A percentile compares a stretch with the other conserved stretches of the same genome.
Conservation (phyloP, 305 asterid species). For the Nicotiana rustica region DNA sequence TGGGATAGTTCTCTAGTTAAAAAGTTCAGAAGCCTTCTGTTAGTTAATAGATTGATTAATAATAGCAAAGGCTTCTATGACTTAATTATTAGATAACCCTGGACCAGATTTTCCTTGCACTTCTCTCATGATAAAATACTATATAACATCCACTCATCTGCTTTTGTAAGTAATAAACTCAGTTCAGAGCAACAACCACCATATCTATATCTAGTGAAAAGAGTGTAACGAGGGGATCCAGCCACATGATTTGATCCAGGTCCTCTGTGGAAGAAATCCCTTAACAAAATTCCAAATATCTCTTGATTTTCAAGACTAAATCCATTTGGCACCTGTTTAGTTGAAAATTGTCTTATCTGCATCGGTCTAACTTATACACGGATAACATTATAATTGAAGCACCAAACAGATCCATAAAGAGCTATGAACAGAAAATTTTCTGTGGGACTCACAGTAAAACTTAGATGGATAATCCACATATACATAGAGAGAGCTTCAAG, state of each 20-base stretch:
- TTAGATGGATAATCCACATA: constrained; percentile 7
- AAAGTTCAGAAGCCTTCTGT: not conserved
- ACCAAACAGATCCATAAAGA: not conserved
- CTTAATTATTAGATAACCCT: not conserved
- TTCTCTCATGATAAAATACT: not conserved
- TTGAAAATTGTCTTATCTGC: constrained; percentile 18
- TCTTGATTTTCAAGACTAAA: not conserved
- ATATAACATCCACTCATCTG: not conserved
- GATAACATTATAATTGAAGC: not conserved
- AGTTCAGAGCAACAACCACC: not conserved
- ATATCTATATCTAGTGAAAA: constrained; percentile 14
- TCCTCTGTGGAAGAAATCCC: not conserved
- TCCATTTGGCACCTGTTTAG: constrained; percentile 9
- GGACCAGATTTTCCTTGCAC: not conserved
- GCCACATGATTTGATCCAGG: not conserved
- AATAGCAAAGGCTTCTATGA: not conserved
- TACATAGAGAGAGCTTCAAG: not conserved
- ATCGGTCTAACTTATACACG: constrained; percentile 1
- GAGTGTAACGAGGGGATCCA: not conserved
- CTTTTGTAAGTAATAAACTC: not conserved
- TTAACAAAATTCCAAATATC: not conserved
- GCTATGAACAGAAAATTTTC: not conserved
- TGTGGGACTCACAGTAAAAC: not conserved
- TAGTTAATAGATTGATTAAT: constrained; percentile 1
- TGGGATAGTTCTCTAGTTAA: not conserved